A percentile compares a stretch with the other conserved stretches of the same genome.
phyloP scores from a whole-genome alignment of 1,284 basidiomycete species.

The Ganoderma lucidum region DNA sequence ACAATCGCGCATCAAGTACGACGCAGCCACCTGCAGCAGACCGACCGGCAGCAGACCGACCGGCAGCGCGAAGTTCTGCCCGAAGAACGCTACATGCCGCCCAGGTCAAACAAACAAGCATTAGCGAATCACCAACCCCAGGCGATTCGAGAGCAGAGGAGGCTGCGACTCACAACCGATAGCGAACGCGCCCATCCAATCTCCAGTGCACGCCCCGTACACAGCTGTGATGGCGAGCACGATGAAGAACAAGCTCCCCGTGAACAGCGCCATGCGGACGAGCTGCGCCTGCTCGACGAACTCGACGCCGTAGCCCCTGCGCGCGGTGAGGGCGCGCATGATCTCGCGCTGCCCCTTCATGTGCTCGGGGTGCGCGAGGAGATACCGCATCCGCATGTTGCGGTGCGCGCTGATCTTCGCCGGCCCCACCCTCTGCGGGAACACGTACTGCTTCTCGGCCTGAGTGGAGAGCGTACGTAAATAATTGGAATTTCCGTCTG shows the following conservation, averaged over 20 bases:
- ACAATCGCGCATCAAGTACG: neutral
- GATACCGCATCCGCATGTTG: conserved; percentile 34
- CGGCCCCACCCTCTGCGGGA: conserved; percentile 31
- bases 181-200: neutral
- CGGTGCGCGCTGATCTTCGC: conserved; percentile 21
- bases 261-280: neutral
- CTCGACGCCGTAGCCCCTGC: conserved; percentile 30
- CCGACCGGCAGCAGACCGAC: neutral
- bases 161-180: neutral
- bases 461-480: conserved; percentile 5
- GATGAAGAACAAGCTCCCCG: neutral
- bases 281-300: neutral
- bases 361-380: conserved; percentile 32
- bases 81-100: neutral
- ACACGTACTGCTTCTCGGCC: conserved; percentile 33
- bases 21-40: neutral
- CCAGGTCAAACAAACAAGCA: neutral
- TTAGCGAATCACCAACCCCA: neutral
- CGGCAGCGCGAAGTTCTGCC: neutral
- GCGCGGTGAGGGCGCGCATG: conserved; percentile 34
- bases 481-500: too few relatives aligned
- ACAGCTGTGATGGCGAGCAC: neutral
- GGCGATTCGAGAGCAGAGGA: neutral
- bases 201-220: neutral
- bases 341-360: conserved; percentile 33